phyloP scores from a whole-genome alignment of 495 filamentous ascomycete species.

The Hypoxylon fuscum region DNA sequence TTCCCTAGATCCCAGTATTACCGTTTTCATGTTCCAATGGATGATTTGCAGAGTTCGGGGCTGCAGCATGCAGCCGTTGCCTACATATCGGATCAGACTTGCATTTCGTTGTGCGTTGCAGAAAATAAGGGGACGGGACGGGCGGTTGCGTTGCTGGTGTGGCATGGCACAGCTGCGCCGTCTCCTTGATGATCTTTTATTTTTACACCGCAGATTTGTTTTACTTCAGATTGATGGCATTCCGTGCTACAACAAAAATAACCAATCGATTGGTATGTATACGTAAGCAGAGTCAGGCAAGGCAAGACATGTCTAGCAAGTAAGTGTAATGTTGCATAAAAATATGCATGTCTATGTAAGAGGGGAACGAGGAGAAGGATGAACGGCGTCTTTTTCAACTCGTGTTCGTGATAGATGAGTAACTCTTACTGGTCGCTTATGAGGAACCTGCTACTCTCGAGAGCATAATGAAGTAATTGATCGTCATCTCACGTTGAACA shows the following conservation, averaged over 20 bases:
- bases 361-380: background rate
- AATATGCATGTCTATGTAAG: conserved; percentile 12
- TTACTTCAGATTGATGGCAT: conserved; percentile 20
- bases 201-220: conserved; percentile 1
- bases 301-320: conserved; percentile 24
- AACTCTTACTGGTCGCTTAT: background rate
- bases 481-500: conserved; percentile 11
- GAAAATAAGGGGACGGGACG: conserved; percentile 2
- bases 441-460: background rate
- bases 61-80: conserved; percentile 16
- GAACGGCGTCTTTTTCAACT: background rate
- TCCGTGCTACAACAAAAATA: background rate
- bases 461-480: conserved; percentile 20
- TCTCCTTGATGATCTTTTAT: too few species aligned
- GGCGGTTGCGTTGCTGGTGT: conserved; percentile 15
- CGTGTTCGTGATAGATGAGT: background rate
- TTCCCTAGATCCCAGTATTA: too few species aligned
- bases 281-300: conserved; percentile 20
- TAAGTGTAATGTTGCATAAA: conserved; percentile 5
- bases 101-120: conserved; percentile 21
- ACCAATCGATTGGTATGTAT: conserved; percentile 10
- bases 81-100: conserved; percentile 4
- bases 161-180: too few species aligned
- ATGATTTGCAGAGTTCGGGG: conserved; percentile 5
- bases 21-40: background rate